A percentile compares a stretch with the other conserved stretches of the same genome.
These are phyloP conservation scores for Cutaneotrichosporon dermatis DNA, from an alignment of 1,284 basidiomycete species.

Conservation along the genomic window DNA sequence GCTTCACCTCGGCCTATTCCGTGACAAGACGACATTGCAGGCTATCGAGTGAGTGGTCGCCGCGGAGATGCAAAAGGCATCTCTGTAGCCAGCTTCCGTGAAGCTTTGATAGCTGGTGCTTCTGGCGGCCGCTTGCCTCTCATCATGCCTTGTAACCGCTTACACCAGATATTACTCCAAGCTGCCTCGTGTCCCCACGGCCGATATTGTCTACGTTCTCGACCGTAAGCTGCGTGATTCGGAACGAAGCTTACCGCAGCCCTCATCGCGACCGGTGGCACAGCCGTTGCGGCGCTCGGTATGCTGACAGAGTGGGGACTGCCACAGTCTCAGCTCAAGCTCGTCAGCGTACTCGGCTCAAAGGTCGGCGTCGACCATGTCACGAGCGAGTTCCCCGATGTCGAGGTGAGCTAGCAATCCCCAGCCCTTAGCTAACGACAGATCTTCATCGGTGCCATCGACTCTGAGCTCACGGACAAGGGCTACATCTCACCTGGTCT, in stretches of 20 bases:
- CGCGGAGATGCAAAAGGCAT: neutral
- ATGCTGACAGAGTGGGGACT: conserved; percentile 88
- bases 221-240: conserved; percentile 54
- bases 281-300: conserved; percentile 73
- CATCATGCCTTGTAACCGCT: neutral
- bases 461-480: conserved; percentile 63
- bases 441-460: conserved; percentile 81
- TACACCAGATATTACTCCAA: conserved; percentile 75
- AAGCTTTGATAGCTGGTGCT: no score
- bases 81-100: neutral
- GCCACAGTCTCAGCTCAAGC: conserved; percentile 61
- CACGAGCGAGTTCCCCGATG: conserved; percentile 62
- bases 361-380: conserved; percentile 69
- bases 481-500: conserved; percentile 82
- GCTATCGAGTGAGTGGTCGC: conserved; percentile 73
- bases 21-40: conserved; percentile 83
- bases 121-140: neutral
- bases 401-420: conserved; percentile 59
- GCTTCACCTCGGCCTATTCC: conserved; percentile 83
- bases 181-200: conserved; percentile 68
- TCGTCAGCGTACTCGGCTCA: conserved; percentile 77
- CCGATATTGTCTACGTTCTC: conserved; percentile 78
- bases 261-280: conserved; percentile 90
- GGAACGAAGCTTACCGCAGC: conserved; percentile 42
- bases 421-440: conserved; percentile 37